phyloP scores from a whole-genome alignment of 257 asterid species.

The Solanum chiquidenum region DNA sequence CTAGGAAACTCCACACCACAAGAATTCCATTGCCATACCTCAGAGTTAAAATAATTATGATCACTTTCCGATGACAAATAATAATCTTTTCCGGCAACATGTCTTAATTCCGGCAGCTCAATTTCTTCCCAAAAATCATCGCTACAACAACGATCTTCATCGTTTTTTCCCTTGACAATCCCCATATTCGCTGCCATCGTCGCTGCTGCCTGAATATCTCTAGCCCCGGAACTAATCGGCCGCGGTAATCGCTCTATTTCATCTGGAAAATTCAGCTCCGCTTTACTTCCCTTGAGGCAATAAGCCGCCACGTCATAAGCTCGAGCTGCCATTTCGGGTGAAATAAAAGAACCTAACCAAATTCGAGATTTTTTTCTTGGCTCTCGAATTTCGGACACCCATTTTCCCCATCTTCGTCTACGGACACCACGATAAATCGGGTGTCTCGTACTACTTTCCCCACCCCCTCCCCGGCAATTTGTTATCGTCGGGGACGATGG shows the following conservation, averaged over 20 bases:
- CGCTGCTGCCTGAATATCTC: slow-evolving; percentile 58
- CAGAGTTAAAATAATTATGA: slow-evolving; percentile 1
- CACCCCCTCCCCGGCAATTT: not conserved
- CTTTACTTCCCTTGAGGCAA: slow-evolving; percentile 34
- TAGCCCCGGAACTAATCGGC: slow-evolving; percentile 25
- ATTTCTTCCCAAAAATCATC: slow-evolving; percentile 52
- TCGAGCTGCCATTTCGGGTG: slow-evolving; percentile 65
- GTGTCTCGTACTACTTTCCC: slow-evolving; percentile 17
- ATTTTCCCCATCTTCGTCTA: slow-evolving; percentile 56
- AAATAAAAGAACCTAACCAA: slow-evolving; percentile 59
- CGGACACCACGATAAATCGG: slow-evolving; percentile 54
- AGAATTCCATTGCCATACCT: slow-evolving; percentile 22
- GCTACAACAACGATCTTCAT: not conserved
- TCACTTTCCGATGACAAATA: not conserved
- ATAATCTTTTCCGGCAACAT: not conserved
- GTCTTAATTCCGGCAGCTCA: slow-evolving; percentile 34
- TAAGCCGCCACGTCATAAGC: slow-evolving; percentile 67
- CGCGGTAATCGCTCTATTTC: slow-evolving; percentile 29
- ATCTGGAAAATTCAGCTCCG: slow-evolving; percentile 43
- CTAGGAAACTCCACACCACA: not conserved
- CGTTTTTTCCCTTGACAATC: not conserved
- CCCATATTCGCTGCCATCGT: slow-evolving; percentile 32
- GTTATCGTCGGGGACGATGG: not conserved
- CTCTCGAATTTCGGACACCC: slow-evolving; percentile 69
- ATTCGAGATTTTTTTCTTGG: slow-evolving; percentile 46